Conservation (phyloP, 208 protist genomes). For the Strigomonas culicis region DNA sequence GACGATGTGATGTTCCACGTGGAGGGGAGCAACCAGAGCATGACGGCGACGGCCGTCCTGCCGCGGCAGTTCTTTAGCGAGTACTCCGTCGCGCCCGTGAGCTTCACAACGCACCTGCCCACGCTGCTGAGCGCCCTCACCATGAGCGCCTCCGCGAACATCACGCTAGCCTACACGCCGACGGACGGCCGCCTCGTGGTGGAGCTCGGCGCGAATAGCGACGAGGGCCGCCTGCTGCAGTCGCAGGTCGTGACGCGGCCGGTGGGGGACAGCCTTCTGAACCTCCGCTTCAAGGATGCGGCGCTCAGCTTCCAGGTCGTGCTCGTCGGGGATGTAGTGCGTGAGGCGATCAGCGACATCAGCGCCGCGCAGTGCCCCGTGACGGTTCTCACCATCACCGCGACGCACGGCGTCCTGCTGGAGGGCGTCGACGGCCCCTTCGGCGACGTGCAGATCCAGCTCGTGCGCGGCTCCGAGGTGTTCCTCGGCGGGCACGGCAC, state of each 20-base stretch:
- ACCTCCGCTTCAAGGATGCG: slow-evolving; percentile 61
- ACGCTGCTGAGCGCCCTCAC: slow-evolving; percentile 70
- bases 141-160: slow-evolving; percentile 28
- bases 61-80: slow-evolving; percentile 66
- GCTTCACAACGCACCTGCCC: slow-evolving; percentile 56
- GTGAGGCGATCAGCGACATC: slow-evolving; percentile 60
- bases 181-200: slow-evolving; percentile 58
- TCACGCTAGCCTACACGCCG: slow-evolving; percentile 48
- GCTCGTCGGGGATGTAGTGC: slow-evolving; percentile 49
- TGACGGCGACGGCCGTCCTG: slow-evolving; percentile 72
- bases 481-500: slow-evolving; percentile 30
- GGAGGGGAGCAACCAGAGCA: slow-evolving; percentile 58
- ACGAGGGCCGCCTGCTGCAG: slow-evolving; percentile 38
- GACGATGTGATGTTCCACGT: slow-evolving; percentile 61
- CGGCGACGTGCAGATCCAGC: slow-evolving; percentile 41
- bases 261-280: slow-evolving; percentile 43
- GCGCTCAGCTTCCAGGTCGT: slow-evolving; percentile 37
- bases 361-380: slow-evolving; percentile 52
- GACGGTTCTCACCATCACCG: slow-evolving; percentile 31
- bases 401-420: slow-evolving; percentile 38
- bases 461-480: slow-evolving; percentile 36
- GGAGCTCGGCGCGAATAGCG: slow-evolving; percentile 34
- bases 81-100: slow-evolving; percentile 49
- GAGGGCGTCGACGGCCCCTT: slow-evolving; percentile 49
- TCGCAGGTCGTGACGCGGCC: slow-evolving; percentile 60